Percentiles rank a stretch among this genome's conserved stretches.
Conservation (phyloP, 2,329 filamentous ascomycete genomes). For the Nemania diffusa region DNA sequence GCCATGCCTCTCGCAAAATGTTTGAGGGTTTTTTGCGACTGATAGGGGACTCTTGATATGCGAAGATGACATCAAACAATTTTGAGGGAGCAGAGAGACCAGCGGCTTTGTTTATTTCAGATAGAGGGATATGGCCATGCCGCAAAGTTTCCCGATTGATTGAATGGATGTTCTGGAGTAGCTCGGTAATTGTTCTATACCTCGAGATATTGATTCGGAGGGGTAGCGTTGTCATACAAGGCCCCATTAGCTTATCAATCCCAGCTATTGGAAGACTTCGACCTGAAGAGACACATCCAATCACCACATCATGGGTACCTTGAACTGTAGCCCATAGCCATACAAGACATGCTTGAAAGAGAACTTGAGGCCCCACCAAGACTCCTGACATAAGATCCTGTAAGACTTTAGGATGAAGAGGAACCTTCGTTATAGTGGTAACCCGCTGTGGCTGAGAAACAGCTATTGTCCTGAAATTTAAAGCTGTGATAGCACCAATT, state of each 20-base stretch:
- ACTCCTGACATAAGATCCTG: conserved; percentile 52
- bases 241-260: conserved; percentile 80
- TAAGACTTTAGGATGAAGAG: conserved; percentile 50
- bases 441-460: conserved; percentile 45
- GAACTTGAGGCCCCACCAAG: conserved; percentile 71
- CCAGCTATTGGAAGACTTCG: conserved; percentile 75
- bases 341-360: conserved; percentile 79
- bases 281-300: conserved; percentile 86
- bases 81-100: conserved; percentile 63
- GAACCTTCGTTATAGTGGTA: conserved; percentile 46
- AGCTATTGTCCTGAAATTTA: conserved; percentile 63
- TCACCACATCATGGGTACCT: conserved; percentile 72
- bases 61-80: conserved; percentile 82
- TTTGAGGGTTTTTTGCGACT: conserved; percentile 42
- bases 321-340: conserved; percentile 73
- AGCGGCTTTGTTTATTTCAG: conserved; percentile 73
- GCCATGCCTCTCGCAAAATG: conserved; percentile 64
- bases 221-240: conserved; percentile 81
- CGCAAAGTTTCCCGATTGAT: conserved; percentile 73
- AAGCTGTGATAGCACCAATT: conserved; percentile 64
- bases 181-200: conserved; percentile 64
- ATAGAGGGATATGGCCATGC: conserved; percentile 71
- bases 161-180: conserved; percentile 72
- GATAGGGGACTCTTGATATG: conserved; percentile 82
- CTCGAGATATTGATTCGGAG: conserved; percentile 70